Evolutionary conservation across 352 stramenopile species (phyloP).

Genomic region (Globisporangium alternatum): DNA sequence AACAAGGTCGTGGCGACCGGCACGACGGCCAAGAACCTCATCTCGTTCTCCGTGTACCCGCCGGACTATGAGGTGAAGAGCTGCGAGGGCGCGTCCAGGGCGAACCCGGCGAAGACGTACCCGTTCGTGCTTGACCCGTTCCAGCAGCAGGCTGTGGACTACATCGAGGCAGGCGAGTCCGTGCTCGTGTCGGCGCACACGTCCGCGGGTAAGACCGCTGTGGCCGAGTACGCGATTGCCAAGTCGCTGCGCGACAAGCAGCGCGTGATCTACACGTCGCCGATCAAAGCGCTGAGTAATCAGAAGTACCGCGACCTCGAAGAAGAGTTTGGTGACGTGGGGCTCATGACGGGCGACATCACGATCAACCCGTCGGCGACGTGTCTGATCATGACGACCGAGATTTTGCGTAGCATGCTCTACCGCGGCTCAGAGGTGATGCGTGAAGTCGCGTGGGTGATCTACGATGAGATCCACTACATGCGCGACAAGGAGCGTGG

Average conservation of each 20-base stretch:
- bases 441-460: constrained; percentile 98
- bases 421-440: constrained; percentile 98
- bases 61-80: constrained; percentile 52
- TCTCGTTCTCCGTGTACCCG: constrained; percentile 93
- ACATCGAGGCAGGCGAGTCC: constrained; percentile 96
- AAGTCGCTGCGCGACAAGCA: constrained; percentile 92
- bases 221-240: constrained; percentile 99
- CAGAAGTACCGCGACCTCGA: constrained; percentile 99
- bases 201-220: constrained; percentile 95
- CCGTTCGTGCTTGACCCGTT: constrained; percentile 99
- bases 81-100: constrained; percentile 42
- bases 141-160: constrained; percentile 94
- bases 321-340: constrained; percentile 93
- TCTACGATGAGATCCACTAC: constrained; percentile 99
- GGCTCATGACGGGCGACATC: constrained; percentile 99
- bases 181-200: constrained; percentile 99
- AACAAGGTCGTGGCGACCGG: constrained; percentile 86
- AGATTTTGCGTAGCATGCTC: constrained; percentile 99
- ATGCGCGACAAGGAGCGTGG: constrained; percentile 98
- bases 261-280: constrained; percentile 98
- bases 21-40: constrained; percentile 95
- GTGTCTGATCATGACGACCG: constrained; percentile 97
- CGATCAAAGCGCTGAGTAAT: constrained; percentile 99
- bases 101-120: constrained; percentile 96
- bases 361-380: constrained; percentile 98